Base-by-base conservation (phyloP, 2,329 filamentous ascomycete genomes). In the Hypocreales sp. region DNA sequence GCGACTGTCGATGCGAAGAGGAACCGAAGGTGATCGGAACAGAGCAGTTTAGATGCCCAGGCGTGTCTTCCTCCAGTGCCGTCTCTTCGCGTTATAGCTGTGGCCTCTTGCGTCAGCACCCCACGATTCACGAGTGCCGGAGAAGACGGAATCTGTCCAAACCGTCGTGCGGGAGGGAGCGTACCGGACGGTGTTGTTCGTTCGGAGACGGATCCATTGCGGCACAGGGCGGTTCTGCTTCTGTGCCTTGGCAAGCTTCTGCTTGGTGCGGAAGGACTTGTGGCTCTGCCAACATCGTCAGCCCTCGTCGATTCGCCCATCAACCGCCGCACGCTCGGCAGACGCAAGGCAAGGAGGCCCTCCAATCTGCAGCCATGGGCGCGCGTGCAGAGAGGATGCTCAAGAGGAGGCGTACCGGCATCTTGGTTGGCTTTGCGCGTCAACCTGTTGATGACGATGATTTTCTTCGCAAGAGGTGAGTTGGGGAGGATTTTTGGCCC, bases 221-320 rank as follows among this genome's bases (percentile, higher is more conserved):
- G 90, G 90, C 61, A 98, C 94, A 51, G 90, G 90, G 61, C 90
- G 80, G 79, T 98, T 98, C 74, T 95, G 87, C 78, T 93, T 95
- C 75, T 95, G 87, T 60, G 90, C 90, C 75, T 87, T 94, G 60
- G 90, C 90, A 71, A 98, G 84, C 90, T 98, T 98, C 67, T 92
- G 80, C 86, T 98, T 98, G 67, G 86, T 94, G 63, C 86, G 81
- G 84, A 98, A 98, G 60, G 86, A 82, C 79, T 98, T 98, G 72
- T 98, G 84, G 79, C 79, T 87, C 87, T 95, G 36, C 30, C 19
- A 22, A 18, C 14, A 23, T 15, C 9, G 26, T 36, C 28, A 38
- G 34, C 29, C 20, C 19, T 32, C n/a, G n/a, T n/a, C n/a, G n/a
- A n/a, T n/a, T n/a, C n/a, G n/a, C n/a, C n/a, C n/a, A n/a, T n/a